A percentile compares a stretch with the other conserved stretches of the same genome.
phyloP scores from a whole-genome alignment of 2,329 filamentous ascomycete species.

The Nemania diffusa region DNA sequence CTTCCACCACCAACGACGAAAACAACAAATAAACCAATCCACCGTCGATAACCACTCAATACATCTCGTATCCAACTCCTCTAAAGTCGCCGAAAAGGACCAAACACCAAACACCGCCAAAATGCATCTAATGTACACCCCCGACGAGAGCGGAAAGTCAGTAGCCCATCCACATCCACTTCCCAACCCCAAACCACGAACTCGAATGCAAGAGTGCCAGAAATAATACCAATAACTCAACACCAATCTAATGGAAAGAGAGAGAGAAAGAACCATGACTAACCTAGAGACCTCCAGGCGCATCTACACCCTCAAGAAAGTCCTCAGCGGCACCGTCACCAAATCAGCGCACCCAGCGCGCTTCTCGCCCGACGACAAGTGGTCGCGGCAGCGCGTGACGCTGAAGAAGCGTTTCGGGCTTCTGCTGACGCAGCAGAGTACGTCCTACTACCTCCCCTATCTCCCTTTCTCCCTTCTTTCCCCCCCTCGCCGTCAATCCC shows the following conservation, averaged over 20 bases:
- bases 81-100: background rate
- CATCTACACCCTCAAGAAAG: slow-evolving; percentile 95
- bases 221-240: too few species aligned
- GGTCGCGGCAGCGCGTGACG: slow-evolving; percentile 93
- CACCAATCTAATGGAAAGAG: background rate
- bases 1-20: background rate
- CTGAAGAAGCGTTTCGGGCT: slow-evolving; percentile 93
- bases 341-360: slow-evolving; percentile 96
- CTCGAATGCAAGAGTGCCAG: too few species aligned
- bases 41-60: background rate
- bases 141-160: slow-evolving; percentile 78
- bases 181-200: background rate
- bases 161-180: slow-evolving; percentile 16
- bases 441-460: slow-evolving; percentile 41
- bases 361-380: slow-evolving; percentile 99
- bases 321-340: slow-evolving; percentile 83
- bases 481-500: too few species aligned
- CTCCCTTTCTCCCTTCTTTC: background rate
- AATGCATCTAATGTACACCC: slow-evolving; percentile 81
- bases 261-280: background rate
- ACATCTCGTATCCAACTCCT: background rate
- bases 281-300: slow-evolving; percentile 56
- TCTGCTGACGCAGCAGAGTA: slow-evolving; percentile 81
- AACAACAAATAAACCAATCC: background rate
- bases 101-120: slow-evolving; percentile 20